These are phyloP conservation scores for Tulasnella sp. DNA, from an alignment of 768 basidiomycete genomes.

Conservation along the genomic window DNA sequence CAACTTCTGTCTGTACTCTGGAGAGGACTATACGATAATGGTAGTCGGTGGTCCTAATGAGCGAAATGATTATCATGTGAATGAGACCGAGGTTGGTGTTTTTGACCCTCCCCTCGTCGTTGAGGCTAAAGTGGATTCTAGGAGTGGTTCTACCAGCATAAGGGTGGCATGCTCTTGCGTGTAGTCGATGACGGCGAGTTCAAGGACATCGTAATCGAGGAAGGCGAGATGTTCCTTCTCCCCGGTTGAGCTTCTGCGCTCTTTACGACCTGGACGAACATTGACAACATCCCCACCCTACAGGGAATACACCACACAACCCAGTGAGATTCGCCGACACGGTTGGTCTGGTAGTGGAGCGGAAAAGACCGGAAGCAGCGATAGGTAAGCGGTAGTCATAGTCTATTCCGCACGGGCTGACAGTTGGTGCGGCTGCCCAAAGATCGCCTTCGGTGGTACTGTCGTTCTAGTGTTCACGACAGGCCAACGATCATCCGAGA, in stretches of 20 bases:
- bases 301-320: constrained; percentile 93
- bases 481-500: constrained; percentile 68
- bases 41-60: constrained; percentile 92
- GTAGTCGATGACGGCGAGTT: constrained; percentile 72
- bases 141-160: constrained; percentile 99
- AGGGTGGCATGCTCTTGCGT: constrained; percentile 82
- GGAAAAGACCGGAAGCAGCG: constrained; percentile 60
- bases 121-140: constrained; percentile 23
- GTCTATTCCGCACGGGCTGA: neutral
- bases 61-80: constrained; percentile 87
- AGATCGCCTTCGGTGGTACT: constrained; percentile 95
- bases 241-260: constrained; percentile 43
- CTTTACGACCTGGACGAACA: neutral
- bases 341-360: constrained; percentile 83
- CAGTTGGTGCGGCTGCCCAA: neutral
- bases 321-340: constrained; percentile 85
- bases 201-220: constrained; percentile 76
- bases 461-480: constrained; percentile 46
- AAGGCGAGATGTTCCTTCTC: constrained; percentile 94
- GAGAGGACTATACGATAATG: constrained; percentile 88
- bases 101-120: neutral
- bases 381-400: constrained; percentile 44
- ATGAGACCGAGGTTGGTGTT: constrained; percentile 70
- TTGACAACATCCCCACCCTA: neutral
- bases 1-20: constrained; percentile 74